Base-by-base conservation (phyloP, 2,329 filamentous ascomycete species). In the Zymoseptoria crescenta region DNA sequence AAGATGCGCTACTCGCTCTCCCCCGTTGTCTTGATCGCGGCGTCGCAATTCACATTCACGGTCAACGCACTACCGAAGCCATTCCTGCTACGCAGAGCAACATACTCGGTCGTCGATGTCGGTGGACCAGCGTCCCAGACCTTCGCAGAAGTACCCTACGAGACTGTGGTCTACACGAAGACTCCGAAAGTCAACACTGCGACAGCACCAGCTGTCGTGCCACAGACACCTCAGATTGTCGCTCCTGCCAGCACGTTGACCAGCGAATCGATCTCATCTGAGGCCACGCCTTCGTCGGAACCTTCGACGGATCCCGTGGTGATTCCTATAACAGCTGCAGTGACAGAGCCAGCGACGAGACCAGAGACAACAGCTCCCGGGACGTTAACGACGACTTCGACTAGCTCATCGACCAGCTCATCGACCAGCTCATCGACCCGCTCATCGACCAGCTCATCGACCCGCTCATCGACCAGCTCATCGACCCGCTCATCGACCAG, bases 51-150 rank as follows among this genome's bases (percentile, higher is more conserved):
- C 55, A 61, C 59, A 28, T 35, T 65, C 54, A 45, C 53, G 59
- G 64, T 65, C 58, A 59, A 62, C 57, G 69, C 69, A 52, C 57
- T 69, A 28, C 69, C 69, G 20, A 58, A 62, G 56, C 66, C 69
- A 41, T 13, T 16, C 13, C 6, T 45, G 7, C 54, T 61, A 29
- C 60, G 62, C 4, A 60, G 59, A 51, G 58, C 64, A 35, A 68
- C 65, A 53, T 72, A 70, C 56, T 65, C 66, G 24, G 68, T 72
- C 21, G 69, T 72, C 53, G 63, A 72, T 57, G 69, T 70, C 49
- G 68, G 64, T 52, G 57, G 61, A 19, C 61, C 65, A 49, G 54
- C 59, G 21, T 62, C 66, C 8, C 57, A 51, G 16, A 55, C 59
- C 24, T 55, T 57, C 19, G 49, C 61, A 52, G 60, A 61, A 9